Percentiles rank a stretch among this genome's conserved stretches.
Evolutionary conservation across 1,139 yeast species (phyloP).

Genomic region (Lodderomyces oxycetoniae): DNA sequence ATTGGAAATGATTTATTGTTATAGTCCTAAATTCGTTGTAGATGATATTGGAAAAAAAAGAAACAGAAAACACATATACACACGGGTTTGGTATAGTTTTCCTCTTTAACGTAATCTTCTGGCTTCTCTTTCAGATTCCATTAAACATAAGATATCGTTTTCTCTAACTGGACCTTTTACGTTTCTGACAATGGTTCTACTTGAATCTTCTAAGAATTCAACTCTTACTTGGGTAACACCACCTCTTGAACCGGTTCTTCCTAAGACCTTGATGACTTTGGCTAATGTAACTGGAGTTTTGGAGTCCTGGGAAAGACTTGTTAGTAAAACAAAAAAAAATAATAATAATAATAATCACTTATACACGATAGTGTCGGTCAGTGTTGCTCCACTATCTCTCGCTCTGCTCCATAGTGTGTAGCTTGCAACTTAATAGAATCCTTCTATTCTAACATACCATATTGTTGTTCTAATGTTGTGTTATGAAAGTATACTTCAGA

Average conservation of each 20-base stretch:
- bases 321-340: too few relatives aligned
- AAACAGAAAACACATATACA: background rate
- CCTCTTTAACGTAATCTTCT: constrained; percentile 58
- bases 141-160: constrained; percentile 96
- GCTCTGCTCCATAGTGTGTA: too few relatives aligned
- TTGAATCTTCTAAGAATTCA: constrained; percentile 96
- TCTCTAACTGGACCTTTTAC: constrained; percentile 99
- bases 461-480: constrained; percentile 5
- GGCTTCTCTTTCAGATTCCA: constrained; percentile 99
- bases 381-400: too few relatives aligned
- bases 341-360: too few relatives aligned
- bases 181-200: constrained; percentile 99
- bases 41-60: too few relatives aligned
- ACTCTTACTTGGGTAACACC: constrained; percentile 99
- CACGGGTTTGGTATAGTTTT: background rate
- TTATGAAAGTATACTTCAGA: too few relatives aligned
- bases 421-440: background rate
- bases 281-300: constrained; percentile 98
- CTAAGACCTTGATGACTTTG: constrained; percentile 98
- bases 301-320: constrained; percentile 49
- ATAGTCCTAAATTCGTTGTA: too few relatives aligned
- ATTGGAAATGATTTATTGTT: background rate
- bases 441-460: constrained; percentile 10
- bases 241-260: constrained; percentile 99
- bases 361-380: too few relatives aligned